phyloP scores from a whole-genome alignment of 257 asterid species.

The Rubia yunnanensis region DNA sequence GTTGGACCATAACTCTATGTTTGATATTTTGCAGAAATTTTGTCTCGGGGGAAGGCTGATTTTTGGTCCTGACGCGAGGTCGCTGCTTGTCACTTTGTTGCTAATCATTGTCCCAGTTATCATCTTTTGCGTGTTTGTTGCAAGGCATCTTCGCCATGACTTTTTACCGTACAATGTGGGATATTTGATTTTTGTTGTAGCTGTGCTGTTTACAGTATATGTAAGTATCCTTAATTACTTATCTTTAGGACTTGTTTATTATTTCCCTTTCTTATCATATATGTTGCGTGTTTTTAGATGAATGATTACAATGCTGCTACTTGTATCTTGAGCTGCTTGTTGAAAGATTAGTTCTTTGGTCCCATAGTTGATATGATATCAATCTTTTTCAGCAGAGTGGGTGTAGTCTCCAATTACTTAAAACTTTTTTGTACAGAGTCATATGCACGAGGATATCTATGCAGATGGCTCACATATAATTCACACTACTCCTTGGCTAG shows the following conservation, averaged over 20 bases:
- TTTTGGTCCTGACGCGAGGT: slow-evolving; percentile 97
- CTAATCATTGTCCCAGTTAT: slow-evolving; percentile 69
- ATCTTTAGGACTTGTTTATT: background rate
- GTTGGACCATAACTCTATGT: background rate
- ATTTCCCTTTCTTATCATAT: background rate
- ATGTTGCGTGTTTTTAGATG: background rate
- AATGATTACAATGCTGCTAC: background rate
- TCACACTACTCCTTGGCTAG: background rate
- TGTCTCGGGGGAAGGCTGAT: slow-evolving; percentile 88
- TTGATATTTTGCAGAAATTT: slow-evolving; percentile 63
- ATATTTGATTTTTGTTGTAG: slow-evolving; percentile 62
- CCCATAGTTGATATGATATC: background rate
- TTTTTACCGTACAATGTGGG: slow-evolving; percentile 71
- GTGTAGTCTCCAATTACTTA: background rate
- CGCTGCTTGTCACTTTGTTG: slow-evolving; percentile 77
- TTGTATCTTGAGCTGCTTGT: background rate
- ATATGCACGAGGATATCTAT: background rate
- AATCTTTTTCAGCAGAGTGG: background rate
- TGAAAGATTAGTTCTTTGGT: background rate
- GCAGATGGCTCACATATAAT: background rate
- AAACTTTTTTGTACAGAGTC: background rate
- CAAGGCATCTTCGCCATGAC: slow-evolving; percentile 88
- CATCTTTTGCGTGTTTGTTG: slow-evolving; percentile 83
- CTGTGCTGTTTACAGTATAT: slow-evolving; percentile 62
- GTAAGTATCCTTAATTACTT: slow-evolving; percentile 41